Evolutionary conservation across 345 rosid genomes (phyloP).

Genomic region (Microthlaspi erraticum): DNA sequence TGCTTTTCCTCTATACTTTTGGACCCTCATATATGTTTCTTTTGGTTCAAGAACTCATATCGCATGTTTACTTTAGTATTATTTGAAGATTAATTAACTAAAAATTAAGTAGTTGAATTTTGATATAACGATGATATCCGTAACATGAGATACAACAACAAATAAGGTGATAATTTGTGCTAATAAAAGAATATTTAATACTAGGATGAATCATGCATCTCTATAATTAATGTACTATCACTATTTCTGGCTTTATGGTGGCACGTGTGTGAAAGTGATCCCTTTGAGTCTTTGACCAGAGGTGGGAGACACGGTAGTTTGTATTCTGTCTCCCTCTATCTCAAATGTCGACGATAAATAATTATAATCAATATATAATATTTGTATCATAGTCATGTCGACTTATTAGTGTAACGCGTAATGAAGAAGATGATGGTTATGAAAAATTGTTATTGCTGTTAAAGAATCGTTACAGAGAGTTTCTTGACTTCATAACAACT

Average conservation of each 20-base stretch:
- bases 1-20: slow-evolving; percentile 3
- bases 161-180: not conserved
- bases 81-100: not conserved
- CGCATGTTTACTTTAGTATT: not conserved
- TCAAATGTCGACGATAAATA: not conserved
- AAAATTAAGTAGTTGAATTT: not conserved
- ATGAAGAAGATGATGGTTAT: too few species aligned
- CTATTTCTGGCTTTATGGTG: not conserved
- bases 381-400: not conserved
- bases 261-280: slow-evolving; percentile 20
- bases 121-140: not conserved
- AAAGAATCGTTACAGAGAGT: too few species aligned
- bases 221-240: not conserved
- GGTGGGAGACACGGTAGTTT: slow-evolving; percentile 22
- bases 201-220: not conserved
- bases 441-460: too few species aligned
- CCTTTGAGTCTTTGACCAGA: slow-evolving; percentile 23
- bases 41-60: not conserved
- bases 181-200: not conserved
- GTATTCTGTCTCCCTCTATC: slow-evolving; percentile 1
- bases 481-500: too few species aligned
- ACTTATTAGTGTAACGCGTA: not conserved
- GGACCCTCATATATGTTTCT: not conserved
- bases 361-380: not conserved
- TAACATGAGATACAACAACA: not conserved